Evolutionary conservation across 2,329 filamentous ascomycete species (phyloP).

Genomic region (Phialophora verrucosa): DNA sequence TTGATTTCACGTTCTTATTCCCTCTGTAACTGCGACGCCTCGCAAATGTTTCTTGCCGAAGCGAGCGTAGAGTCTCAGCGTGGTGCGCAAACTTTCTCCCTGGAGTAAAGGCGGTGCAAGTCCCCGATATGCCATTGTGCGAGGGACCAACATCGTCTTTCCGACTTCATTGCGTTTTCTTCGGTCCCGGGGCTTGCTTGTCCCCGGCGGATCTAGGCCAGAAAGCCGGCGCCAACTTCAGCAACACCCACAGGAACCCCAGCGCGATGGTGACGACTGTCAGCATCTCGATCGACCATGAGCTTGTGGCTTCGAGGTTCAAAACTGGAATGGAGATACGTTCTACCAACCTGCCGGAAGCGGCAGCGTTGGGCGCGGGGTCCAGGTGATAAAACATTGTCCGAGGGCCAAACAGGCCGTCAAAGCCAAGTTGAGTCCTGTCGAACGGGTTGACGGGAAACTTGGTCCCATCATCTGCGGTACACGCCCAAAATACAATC

Average conservation of each 20-base stretch:
- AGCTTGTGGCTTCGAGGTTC: constrained; percentile 57
- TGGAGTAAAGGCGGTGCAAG: not conserved
- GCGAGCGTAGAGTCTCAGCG: too few relatives aligned
- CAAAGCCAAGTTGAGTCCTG: constrained; percentile 81
- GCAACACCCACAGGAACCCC: constrained; percentile 73
- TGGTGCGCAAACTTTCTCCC: not conserved
- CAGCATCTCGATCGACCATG: constrained; percentile 57
- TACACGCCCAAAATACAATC: constrained; percentile 88
- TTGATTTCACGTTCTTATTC: not conserved
- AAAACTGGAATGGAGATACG: constrained; percentile 69
- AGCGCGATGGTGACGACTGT: constrained; percentile 65
- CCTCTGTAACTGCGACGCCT: too few relatives aligned
- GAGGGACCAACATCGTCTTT: too few relatives aligned
- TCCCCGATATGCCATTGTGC: not conserved
- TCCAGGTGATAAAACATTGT: constrained; percentile 83
- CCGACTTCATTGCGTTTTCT: constrained; percentile 28
- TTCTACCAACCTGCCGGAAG: constrained; percentile 55
- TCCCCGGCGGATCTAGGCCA: constrained; percentile 14
- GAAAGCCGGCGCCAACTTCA: constrained; percentile 57
- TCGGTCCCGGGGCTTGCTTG: not conserved
- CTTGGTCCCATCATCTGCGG: constrained; percentile 61
- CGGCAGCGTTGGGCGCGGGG: constrained; percentile 51
- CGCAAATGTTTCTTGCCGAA: not conserved
- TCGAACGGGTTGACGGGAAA: constrained; percentile 85
- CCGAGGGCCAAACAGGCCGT: constrained; percentile 73